Conservation (phyloP, 805 yeast species). For the Monosporozyma servazzii region DNA sequence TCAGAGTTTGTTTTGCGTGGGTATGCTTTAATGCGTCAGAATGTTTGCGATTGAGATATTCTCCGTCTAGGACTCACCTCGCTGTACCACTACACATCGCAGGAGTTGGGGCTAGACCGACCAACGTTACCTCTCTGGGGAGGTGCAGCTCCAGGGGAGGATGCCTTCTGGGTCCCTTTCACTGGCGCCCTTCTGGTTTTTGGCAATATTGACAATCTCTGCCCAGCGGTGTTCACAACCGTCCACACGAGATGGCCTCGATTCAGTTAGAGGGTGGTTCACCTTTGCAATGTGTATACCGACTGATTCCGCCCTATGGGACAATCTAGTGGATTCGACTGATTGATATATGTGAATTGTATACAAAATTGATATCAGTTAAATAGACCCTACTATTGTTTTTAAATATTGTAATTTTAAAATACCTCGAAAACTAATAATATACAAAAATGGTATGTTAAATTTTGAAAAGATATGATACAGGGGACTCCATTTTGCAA, state of each 20-base stretch:
- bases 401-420: neutral
- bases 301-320: neutral
- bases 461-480: neutral
- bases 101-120: neutral
- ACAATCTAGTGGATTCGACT: neutral
- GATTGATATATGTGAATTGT: neutral
- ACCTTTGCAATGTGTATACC: neutral
- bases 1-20: no score
- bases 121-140: neutral
- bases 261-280: neutral
- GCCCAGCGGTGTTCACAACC: neutral
- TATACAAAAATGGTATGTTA: conserved; percentile 1
- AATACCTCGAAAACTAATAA: neutral
- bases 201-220: neutral
- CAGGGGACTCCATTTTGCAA: neutral
- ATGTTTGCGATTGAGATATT: no score
- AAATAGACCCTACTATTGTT: neutral
- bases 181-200: neutral
- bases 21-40: no score
- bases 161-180: neutral
- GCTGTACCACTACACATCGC: no score
- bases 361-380: neutral
- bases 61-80: no score
- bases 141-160: no score
- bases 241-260: neutral